phyloP scores from a whole-genome alignment of 768 basidiomycete species.

The Pleurotus giganteus region DNA sequence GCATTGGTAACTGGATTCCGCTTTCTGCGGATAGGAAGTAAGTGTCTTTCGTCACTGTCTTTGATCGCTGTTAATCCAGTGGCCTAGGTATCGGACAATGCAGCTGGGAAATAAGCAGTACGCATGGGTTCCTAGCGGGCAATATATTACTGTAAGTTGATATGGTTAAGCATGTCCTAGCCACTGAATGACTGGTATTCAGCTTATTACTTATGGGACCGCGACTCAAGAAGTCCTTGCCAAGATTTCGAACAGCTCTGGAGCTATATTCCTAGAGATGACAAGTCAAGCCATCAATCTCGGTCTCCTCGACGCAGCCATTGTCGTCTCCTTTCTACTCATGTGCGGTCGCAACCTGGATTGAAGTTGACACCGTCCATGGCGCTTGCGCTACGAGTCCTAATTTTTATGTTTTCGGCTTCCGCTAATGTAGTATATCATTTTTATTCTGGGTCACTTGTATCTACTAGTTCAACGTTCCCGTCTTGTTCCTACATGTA shows the following conservation, averaged over 20 bases:
- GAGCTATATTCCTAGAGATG: constrained; percentile 52
- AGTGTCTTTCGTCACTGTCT: background rate
- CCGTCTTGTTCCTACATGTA: too few relatives aligned
- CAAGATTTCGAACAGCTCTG: constrained; percentile 44
- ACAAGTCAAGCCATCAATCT: constrained; percentile 54
- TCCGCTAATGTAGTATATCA: too few relatives aligned
- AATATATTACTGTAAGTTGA: constrained; percentile 50
- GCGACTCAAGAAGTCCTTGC: constrained; percentile 40
- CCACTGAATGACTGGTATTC: background rate
- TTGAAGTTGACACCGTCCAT: too few relatives aligned
- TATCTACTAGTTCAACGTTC: too few relatives aligned
- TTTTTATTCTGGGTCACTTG: too few relatives aligned
- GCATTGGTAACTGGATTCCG: constrained; percentile 37
- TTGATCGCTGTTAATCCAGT: background rate
- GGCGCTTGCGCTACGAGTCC: too few relatives aligned
- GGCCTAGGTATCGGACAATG: constrained; percentile 47
- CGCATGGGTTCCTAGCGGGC: constrained; percentile 54
- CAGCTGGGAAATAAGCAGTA: constrained; percentile 47
- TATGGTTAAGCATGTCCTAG: background rate
- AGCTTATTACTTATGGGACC: constrained; percentile 48
- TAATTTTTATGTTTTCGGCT: too few relatives aligned
- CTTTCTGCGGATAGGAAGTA: constrained; percentile 38
- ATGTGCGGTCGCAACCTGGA: constrained; percentile 64
- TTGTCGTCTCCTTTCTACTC: constrained; percentile 54
- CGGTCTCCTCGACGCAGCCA: constrained; percentile 48